Base-by-base conservation (phyloP, 176 grass and related monocot species). In the Juncus inflexus region DNA sequence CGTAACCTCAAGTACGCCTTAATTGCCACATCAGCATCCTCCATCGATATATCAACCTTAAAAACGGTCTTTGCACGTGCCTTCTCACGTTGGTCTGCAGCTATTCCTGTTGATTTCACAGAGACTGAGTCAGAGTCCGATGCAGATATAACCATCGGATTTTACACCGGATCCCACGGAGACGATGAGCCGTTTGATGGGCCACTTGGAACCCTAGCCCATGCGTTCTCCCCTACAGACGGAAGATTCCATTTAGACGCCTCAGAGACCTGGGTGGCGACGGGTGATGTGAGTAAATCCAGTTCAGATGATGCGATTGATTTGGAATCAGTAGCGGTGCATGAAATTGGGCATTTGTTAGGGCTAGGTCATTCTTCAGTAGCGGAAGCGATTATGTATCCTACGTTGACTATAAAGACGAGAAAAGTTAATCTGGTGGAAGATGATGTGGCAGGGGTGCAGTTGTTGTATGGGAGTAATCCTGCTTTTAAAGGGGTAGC, bases 271-370 rank as follows among this genome's bases (percentile, higher is more conserved):
- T 99, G 94, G 94, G 79, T 92, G 37, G 88, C 82, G 2, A 43
- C 39, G 3, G 80, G 79, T 42, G 85, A 90, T 62, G 76, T 82
- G 16, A 28, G 74, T 7, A 2, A 0, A 3, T 80, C 83, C 9
- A 54, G 66, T 6, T 77, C 88, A 3, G 43, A 43, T 12, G 67
- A 1, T 5, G 94, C 94, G 14, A 70, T 99, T 0, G 94, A 99
- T 74, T 76, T 99, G 36, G 94, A 96, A 67, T 96, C 92, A 1
- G 92, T 96, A 55, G 92, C 84, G 2, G 94, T 99, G 77, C 94
- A 99, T 69, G 94, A 99, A 78, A 99, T 99, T 58, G 94, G 89
- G 0, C 94, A 99, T 74, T 79, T 99, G 47, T 83, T 99, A 7
- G 94, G 94, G 8, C 80, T 99, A 0, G 88, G 80, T 4, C 89